phyloP scores from a whole-genome alignment of 495 filamentous ascomycete species.

The Podospora didyma region DNA sequence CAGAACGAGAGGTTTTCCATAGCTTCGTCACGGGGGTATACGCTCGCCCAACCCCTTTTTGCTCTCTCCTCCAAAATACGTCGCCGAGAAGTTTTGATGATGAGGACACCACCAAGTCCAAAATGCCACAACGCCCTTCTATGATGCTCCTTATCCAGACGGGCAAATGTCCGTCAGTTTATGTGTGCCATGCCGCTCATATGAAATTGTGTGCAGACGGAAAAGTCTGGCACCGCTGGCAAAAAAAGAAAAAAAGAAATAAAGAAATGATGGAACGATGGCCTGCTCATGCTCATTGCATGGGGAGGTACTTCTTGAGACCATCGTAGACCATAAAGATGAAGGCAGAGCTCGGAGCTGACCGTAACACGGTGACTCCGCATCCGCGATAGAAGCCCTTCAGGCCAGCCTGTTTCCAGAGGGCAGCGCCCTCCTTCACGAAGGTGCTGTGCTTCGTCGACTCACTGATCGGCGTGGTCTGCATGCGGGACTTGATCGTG shows the following conservation, averaged over 20 bases:
- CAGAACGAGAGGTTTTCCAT: too few relatives aligned
- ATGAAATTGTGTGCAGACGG: background rate
- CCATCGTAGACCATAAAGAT: conserved; percentile 94
- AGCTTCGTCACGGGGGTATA: too few relatives aligned
- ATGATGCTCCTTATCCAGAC: too few relatives aligned
- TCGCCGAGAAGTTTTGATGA: too few relatives aligned
- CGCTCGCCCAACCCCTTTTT: too few relatives aligned
- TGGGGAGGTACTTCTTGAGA: conserved; percentile 61
- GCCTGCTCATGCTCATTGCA: conserved; percentile 22
- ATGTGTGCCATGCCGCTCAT: background rate
- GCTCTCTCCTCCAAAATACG: too few relatives aligned
- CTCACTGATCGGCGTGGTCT: conserved; percentile 69
- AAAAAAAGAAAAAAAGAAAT: background rate
- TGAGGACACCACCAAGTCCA: too few relatives aligned
- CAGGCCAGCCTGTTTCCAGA: conserved; percentile 80
- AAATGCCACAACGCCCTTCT: too few relatives aligned
- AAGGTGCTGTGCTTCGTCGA: conserved; percentile 56
- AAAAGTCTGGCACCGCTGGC: background rate
- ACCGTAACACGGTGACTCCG: conserved; percentile 83
- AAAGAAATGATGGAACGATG: too few relatives aligned
- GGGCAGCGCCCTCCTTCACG: conserved; percentile 55
- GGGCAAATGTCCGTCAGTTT: too few relatives aligned
- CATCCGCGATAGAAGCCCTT: conserved; percentile 89
- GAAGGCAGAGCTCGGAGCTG: conserved; percentile 91
- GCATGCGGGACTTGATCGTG: conserved; percentile 94